Base-by-base conservation (phyloP, 148 eudicot genomes). In the Rhododendron ovatum region DNA sequence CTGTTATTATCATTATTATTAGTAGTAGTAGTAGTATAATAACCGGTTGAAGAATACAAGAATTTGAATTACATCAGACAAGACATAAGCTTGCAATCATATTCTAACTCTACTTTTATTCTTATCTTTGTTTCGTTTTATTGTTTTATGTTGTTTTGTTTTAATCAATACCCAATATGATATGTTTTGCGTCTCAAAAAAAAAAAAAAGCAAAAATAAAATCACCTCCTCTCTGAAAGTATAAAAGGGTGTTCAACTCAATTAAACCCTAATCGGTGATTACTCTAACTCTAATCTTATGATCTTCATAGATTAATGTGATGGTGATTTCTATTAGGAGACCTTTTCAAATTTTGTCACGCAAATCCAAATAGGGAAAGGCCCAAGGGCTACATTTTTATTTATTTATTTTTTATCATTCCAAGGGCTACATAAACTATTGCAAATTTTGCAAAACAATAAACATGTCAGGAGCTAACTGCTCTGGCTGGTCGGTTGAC, bases 401-500 rank as follows among this genome's bases (percentile, higher is more conserved):
- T 41, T 41, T 39, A 2, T 39, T 39, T 33, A 33, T 33, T 39
- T 39, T 39, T 41, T 41, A 41, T 41, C 45, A 41, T 41, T 41
- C 65, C 76, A 30, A 30, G 22, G 76, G 20, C 76, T 28, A 5
- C 76, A 26, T 71, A 30, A 71, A 71, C 20, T 30, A 71, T 30
- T 71, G 76, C 7, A 71, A 28, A 33, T 30, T 17, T 65, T 33
- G 7, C 20, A 83, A 83, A 7, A 41, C 45, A 69, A 83, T 26
- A 11, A 65, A 65, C 63, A 22, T 83, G 13, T 41, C 13, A 33
- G 76, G 33, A 28, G 51, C 33, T 47, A 83, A 83, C 85, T 67
- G 85, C 78, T 83, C 78, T 15, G 55, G 77, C 24, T 14, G 35
- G 84, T 26, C 13, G 37, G 51, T 45, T 65, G 85, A 69, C 85